A percentile compares a stretch with the other conserved stretches of the same genome.
phyloP scores from a whole-genome alignment of 2,329 filamentous ascomycete genomes.

The Nectriaceae sp. region DNA sequence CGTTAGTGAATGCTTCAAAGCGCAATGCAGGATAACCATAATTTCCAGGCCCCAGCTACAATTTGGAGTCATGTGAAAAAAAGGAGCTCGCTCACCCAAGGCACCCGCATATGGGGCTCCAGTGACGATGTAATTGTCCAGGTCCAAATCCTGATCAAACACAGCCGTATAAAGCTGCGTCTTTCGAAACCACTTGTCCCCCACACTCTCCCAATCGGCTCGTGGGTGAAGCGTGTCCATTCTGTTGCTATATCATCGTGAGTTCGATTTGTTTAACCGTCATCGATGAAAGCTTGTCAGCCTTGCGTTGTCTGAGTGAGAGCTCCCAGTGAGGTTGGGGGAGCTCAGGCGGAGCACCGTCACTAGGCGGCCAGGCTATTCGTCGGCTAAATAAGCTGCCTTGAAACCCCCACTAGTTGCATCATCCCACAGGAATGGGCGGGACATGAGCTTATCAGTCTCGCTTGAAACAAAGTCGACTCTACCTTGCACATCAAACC shows the following conservation, averaged over 20 bases:
- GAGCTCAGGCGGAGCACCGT: constrained; percentile 19
- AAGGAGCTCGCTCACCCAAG: constrained; percentile 64
- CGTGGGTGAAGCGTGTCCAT: constrained; percentile 69
- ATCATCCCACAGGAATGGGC: constrained; percentile 29
- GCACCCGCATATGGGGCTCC: constrained; percentile 94
- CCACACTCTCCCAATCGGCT: constrained; percentile 92
- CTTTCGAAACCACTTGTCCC: constrained; percentile 94
- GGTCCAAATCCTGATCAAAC: constrained; percentile 89
- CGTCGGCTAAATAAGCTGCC: constrained; percentile 30
- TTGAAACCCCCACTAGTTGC: constrained; percentile 18
- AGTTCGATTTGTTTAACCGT: not conserved
- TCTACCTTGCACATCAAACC: constrained; percentile 8
- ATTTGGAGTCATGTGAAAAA: not conserved
- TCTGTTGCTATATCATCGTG: constrained; percentile 34
- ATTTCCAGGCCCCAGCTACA: not conserved
- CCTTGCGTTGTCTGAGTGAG: not conserved
- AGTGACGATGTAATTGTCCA: constrained; percentile 90
- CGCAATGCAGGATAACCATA: too few relatives aligned
- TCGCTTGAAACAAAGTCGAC: constrained; percentile 4
- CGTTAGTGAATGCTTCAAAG: constrained; percentile 7
- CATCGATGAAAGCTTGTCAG: not conserved
- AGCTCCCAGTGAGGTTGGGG: constrained; percentile 19
- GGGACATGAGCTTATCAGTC: constrained; percentile 10
- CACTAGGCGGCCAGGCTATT: constrained; percentile 30
- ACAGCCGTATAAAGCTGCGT: constrained; percentile 89